Evolutionary conservation across 2,329 filamentous ascomycete genomes (phyloP).

Genomic region (Colletotrichum sp.): DNA sequence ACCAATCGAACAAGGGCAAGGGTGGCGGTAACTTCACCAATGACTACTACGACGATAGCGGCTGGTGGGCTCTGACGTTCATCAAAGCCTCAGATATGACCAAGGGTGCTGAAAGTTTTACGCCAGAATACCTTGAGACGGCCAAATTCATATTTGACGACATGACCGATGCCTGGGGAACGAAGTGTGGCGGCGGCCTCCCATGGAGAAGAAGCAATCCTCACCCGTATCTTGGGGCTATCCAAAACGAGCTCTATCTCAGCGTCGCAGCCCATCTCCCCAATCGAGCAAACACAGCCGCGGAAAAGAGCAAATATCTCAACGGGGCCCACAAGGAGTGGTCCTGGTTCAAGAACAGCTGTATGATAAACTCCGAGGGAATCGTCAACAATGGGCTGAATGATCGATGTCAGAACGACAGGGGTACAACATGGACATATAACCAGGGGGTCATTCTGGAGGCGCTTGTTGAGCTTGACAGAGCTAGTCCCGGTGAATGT

Average conservation of each 20-base stretch:
- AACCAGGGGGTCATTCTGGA: neutral
- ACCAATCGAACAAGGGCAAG: neutral
- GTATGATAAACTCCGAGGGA: neutral
- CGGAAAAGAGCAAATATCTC: neutral
- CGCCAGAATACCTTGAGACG: neutral
- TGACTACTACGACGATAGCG: neutral
- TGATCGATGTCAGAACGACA: neutral
- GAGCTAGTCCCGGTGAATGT: neutral
- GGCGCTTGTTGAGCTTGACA: neutral
- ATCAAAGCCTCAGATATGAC: neutral
- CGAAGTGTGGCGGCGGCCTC: neutral
- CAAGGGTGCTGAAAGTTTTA: neutral
- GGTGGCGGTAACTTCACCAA: neutral
- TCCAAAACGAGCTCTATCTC: neutral
- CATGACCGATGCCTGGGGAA: neutral
- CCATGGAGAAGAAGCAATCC: neutral
- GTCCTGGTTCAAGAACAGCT: neutral
- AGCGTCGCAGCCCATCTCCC: neutral
- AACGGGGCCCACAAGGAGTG: fast-evolving
- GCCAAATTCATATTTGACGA: neutral
- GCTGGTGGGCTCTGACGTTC: neutral
- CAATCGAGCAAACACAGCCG: fast-evolving
- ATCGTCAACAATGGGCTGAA: neutral
- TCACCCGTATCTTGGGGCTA: neutral
- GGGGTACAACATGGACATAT: neutral